These are phyloP conservation scores for Candida sanyaensis DNA, from an alignment of 1,139 yeast species.

Conservation along the genomic window DNA sequence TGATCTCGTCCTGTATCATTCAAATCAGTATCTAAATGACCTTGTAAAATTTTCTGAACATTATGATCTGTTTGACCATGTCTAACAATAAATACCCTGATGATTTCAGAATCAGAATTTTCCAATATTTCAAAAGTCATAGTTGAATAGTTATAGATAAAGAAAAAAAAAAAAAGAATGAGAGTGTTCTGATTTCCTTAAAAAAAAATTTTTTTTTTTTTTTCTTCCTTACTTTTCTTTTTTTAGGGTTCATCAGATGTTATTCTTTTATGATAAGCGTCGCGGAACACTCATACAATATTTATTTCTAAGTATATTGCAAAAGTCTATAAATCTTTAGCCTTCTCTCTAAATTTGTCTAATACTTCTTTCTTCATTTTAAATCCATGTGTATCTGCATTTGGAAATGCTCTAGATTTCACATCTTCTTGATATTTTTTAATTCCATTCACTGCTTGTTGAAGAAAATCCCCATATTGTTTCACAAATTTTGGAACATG, in stretches of 20 bases:
- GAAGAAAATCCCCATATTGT: conserved; percentile 57
- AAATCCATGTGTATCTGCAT: conserved; percentile 63
- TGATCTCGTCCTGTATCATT: conserved; percentile 61
- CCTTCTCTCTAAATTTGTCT: conserved; percentile 40
- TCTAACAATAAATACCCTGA: conserved; percentile 65
- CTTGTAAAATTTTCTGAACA: conserved; percentile 66
- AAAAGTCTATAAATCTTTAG: conserved; percentile 3
- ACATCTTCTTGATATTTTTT: conserved; percentile 62
- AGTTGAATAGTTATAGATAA: not conserved
- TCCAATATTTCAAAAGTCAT: conserved; percentile 33
- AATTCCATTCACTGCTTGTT: conserved; percentile 54
- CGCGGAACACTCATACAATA: not conserved
- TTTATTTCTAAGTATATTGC: not conserved
- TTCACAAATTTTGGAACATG: conserved; percentile 74
- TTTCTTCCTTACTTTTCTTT: not conserved
- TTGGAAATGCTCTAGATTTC: conserved; percentile 56
- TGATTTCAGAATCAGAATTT: conserved; percentile 36
- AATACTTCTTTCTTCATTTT: conserved; percentile 67
- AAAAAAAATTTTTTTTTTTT: no score
- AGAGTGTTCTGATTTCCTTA: not conserved
- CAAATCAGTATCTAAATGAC: conserved; percentile 64
- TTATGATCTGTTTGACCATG: conserved; percentile 85
- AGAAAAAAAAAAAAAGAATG: conserved; percentile 2
- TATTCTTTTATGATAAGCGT: not conserved
- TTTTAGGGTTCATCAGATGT: not conserved